Base-by-base conservation (phyloP, 163 green algal species). In the Chlorella variabilis region DNA sequence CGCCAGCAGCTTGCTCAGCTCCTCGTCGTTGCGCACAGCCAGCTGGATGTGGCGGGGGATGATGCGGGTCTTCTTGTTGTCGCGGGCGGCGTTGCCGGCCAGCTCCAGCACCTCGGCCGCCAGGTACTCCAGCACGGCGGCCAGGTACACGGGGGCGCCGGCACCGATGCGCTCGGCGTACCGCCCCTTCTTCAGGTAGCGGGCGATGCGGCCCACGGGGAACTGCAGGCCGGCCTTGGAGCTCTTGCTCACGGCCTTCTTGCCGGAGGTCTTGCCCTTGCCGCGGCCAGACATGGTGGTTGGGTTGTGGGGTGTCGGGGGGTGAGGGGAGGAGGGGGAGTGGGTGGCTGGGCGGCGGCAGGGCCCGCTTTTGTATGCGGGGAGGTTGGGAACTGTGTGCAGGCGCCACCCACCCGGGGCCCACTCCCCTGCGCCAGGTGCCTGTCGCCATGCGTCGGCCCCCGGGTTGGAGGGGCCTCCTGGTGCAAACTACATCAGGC, bases 11-110 rank as follows among this genome's bases (percentile, higher is more conserved):
- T 98, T 98, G 94, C 80, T 92, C 81, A 99, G 92, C 93, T 99
- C 96, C 92, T 99, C 96, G 84, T 99, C 96, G 89, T 99, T 99
- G 90, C 96, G 92, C 79, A 99, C 94, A 36, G 96, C 96, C 54
- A 98, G 91, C 93, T 98, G 96, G 87, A 99, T 98, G 92, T 99
- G 96, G 76, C 96, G 86, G 61, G 94, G 94, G 34, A 98, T 86
- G 86, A 98, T 97, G 83, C 94, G 89, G 56, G 91, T 96, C 94
- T 97, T 98, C 92, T 97, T 97, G 91, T 97, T 97, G 91, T 98
- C 94, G 41, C 94, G 89, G 39, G 94, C 92, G 36, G 94, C 94
- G 81, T 98, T 98, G 81, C 85, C 85, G 9, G 85, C 56, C 58
- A 89, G 80, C 71, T 89, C 85, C 67, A 96, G 89, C 77, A 97